phyloP scores from a whole-genome alignment of 108 stramenopile genomes.

The Nannochloropsis gaditana region DNA sequence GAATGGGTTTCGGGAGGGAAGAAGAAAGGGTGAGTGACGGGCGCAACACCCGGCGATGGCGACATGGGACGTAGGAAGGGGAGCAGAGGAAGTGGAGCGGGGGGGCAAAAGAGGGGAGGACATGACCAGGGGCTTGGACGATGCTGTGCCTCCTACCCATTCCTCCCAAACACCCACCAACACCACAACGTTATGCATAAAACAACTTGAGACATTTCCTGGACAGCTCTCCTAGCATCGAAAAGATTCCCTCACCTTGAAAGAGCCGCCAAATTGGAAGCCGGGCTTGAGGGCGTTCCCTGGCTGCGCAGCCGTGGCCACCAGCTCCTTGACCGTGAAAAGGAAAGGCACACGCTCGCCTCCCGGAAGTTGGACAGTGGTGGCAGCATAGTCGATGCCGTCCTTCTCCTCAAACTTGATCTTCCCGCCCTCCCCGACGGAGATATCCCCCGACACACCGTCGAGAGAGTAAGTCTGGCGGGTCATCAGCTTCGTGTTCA shows the following conservation, averaged over 20 bases:
- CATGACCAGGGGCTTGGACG: neutral
- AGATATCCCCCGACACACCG: constrained; percentile 78
- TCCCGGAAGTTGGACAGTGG: constrained; percentile 91
- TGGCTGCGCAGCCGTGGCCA: constrained; percentile 73
- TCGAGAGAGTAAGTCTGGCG: constrained; percentile 96
- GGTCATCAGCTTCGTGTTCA: constrained; percentile 98
- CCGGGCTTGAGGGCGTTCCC: constrained; percentile 90
- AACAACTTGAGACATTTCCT: no score
- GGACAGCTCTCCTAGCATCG: no score
- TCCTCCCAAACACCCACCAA: neutral
- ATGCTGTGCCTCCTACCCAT: no score
- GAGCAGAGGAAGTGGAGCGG: neutral
- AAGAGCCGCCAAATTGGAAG: constrained; percentile 95
- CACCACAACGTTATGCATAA: no score
- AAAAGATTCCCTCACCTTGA: constrained; percentile 53
- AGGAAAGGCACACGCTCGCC: constrained; percentile 97
- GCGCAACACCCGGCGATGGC: neutral
- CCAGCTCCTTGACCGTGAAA: constrained; percentile 96
- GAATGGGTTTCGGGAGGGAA: neutral
- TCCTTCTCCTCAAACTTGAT: constrained; percentile 88
- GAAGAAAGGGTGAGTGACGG: neutral
- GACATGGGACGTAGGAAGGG: neutral
- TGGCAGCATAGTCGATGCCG: constrained; percentile 95
- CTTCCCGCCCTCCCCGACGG: constrained; percentile 62
- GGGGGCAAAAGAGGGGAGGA: neutral